Percentiles rank a stretch among this genome's conserved stretches.
Conservation (phyloP, 2,329 filamentous ascomycete genomes). For the Pseudogymnoascus sp. region DNA sequence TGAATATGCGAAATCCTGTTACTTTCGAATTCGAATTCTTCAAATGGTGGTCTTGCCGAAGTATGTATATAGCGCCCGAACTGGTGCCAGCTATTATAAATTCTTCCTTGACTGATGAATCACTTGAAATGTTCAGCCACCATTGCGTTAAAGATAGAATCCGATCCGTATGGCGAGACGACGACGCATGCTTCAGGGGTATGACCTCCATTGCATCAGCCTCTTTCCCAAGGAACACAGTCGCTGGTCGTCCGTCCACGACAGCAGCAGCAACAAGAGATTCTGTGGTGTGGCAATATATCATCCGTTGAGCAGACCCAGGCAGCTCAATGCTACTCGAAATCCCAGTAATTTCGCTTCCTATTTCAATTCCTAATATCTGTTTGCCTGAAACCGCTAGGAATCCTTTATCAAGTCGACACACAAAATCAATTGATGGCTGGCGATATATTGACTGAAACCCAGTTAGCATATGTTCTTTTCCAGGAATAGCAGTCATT, state of each 20-base stretch:
- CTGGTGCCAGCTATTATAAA: neutral
- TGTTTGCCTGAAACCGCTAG: neutral
- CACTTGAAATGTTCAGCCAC: neutral
- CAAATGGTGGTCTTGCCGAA: conserved; percentile 2
- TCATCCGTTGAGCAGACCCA: conserved; percentile 29
- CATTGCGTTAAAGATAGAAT: conserved; percentile 4
- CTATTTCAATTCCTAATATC: conserved; percentile 1
- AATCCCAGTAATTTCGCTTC: neutral
- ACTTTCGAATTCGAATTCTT: neutral
- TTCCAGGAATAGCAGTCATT: neutral
- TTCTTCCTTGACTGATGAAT: neutral
- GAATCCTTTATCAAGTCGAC: neutral
- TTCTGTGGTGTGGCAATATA: conserved; percentile 46
- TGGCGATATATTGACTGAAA: neutral
- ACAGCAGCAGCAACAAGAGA: conserved; percentile 46
- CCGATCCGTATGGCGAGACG: neutral
- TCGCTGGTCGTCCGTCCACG: conserved; percentile 35
- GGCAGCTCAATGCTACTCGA: neutral
- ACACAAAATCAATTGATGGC: neutral
- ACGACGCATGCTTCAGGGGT: neutral
- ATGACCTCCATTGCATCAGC: neutral
- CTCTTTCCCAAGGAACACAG: conserved; percentile 42
- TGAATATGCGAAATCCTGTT: neutral
- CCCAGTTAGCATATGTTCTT: neutral
- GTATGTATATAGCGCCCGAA: neutral